Percentiles rank a stretch among this genome's conserved stretches.
Conservation (phyloP, 2,329 filamentous ascomycete genomes). For the Cercospora janseana region DNA sequence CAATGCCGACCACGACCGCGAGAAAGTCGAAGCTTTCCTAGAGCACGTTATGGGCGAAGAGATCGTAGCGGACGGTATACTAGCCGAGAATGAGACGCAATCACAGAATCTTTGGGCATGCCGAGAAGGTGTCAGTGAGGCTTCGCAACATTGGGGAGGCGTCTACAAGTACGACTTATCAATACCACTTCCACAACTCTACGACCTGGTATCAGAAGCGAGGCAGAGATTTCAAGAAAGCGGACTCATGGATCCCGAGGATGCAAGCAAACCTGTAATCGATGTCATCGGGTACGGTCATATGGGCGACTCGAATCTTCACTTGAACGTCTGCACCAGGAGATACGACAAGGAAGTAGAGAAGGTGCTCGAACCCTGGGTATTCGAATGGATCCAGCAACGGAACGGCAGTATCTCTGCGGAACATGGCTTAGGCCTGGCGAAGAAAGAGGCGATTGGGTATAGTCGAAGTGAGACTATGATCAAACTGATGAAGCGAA, state of each 20-base stretch:
- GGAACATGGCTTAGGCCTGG: constrained; percentile 89
- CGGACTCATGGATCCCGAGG: constrained; percentile 71
- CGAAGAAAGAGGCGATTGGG: constrained; percentile 92
- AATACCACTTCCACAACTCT: constrained; percentile 84
- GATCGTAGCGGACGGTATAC: constrained; percentile 82
- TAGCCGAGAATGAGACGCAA: constrained; percentile 93
- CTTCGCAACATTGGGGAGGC: constrained; percentile 83
- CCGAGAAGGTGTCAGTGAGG: constrained; percentile 90
- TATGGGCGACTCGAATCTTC: constrained; percentile 95
- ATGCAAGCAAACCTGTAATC: constrained; percentile 72
- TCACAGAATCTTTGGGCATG: constrained; percentile 81
- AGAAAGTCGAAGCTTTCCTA: constrained; percentile 84
- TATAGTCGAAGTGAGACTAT: constrained; percentile 89
- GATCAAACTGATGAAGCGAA: constrained; percentile 87
- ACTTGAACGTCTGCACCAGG: constrained; percentile 83
- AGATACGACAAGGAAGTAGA: constrained; percentile 86
- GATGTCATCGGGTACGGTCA: constrained; percentile 96
- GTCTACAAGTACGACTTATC: constrained; percentile 99
- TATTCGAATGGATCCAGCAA: constrained; percentile 94
- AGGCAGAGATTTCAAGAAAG: constrained; percentile 68
- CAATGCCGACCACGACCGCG: constrained; percentile 87
- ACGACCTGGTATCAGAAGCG: constrained; percentile 83
- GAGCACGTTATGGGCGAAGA: constrained; percentile 88
- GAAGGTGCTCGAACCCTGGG: constrained; percentile 83
- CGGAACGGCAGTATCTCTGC: constrained; percentile 91